These are phyloP conservation scores for Chalciporus piperatus DNA, from an alignment of 768 basidiomycete species.

Conservation along the genomic window DNA sequence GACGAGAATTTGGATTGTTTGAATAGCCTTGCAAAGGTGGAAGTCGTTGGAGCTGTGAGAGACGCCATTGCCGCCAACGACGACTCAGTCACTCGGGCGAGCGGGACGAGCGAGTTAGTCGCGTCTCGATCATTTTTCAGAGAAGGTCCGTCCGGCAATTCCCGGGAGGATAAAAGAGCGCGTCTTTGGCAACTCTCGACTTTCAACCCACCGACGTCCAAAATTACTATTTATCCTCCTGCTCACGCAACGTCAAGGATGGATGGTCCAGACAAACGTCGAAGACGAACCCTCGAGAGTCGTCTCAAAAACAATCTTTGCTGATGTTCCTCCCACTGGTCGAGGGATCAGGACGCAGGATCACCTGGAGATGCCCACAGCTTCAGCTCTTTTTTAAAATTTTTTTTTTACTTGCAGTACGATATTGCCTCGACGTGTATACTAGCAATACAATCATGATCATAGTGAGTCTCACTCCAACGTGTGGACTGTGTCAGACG, in stretches of 20 bases:
- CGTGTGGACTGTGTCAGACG: neutral
- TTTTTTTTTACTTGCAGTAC: neutral
- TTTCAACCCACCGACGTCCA: constrained; percentile 59
- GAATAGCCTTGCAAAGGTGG: constrained; percentile 73
- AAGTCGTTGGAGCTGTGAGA: constrained; percentile 41
- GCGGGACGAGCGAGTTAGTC: neutral
- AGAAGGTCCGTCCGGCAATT: constrained; percentile 17
- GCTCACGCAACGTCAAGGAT: constrained; percentile 46
- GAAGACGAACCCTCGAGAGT: constrained; percentile 48
- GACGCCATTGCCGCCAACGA: constrained; percentile 12
- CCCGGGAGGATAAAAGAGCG: constrained; percentile 33
- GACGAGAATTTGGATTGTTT: constrained; percentile 80
- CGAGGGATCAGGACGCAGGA: constrained; percentile 88
- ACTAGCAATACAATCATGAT: neutral
- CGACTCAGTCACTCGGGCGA: too few species aligned
- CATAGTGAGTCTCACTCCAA: constrained; percentile 9
- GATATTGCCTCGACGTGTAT: constrained; percentile 1
- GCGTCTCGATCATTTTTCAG: neutral
- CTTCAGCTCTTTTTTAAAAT: too few species aligned
- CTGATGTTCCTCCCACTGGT: constrained; percentile 88
- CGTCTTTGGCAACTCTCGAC: neutral
- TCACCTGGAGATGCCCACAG: constrained; percentile 85
- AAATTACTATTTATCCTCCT: constrained; percentile 76
- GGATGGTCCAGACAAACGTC: constrained; percentile 91
- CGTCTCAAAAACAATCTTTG: constrained; percentile 90